Evolutionary conservation across 768 basidiomycete genomes (phyloP).

Genomic region (Hebeloma cylindrosporum): DNA sequence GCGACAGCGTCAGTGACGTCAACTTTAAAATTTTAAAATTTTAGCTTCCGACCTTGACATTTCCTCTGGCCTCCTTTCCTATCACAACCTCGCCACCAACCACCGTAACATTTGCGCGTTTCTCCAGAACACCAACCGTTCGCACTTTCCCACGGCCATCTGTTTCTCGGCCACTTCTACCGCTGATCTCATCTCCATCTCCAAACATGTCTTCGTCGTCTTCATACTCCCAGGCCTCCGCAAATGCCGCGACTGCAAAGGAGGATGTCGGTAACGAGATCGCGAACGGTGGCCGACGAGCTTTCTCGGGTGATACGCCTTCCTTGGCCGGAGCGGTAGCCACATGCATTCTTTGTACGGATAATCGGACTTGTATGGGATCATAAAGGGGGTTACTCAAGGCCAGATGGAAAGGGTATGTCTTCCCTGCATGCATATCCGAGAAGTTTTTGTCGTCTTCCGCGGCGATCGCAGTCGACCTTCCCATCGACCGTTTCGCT

Average conservation of each 20-base stretch:
- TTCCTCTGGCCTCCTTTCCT: conserved; percentile 73
- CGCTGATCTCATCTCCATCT: conserved; percentile 53
- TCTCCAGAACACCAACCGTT: conserved; percentile 81
- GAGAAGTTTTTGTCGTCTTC: conserved; percentile 40
- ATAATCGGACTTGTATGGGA: conserved; percentile 88
- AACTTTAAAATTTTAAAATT: neutral
- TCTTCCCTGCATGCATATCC: conserved; percentile 70
- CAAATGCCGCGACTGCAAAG: conserved; percentile 86
- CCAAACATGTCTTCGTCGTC: conserved; percentile 92
- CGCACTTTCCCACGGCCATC: conserved; percentile 51
- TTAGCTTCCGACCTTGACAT: conserved; percentile 59
- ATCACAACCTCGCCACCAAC: conserved; percentile 89
- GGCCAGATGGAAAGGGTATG: conserved; percentile 86
- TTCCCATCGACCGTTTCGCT: conserved; percentile 41
- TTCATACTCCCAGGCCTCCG: conserved; percentile 98
- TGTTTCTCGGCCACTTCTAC: conserved; percentile 40
- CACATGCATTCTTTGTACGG: conserved; percentile 67
- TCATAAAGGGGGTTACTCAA: conserved; percentile 96
- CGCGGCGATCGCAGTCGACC: conserved; percentile 36
- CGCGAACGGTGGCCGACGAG: conserved; percentile 72
- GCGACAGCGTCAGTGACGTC: neutral
- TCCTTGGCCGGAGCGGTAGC: conserved; percentile 37
- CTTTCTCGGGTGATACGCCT: conserved; percentile 50
- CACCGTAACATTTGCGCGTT: conserved; percentile 84
- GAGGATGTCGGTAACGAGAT: conserved; percentile 74